These are phyloP conservation scores for Aspergillus quadricinctus DNA, from an alignment of 2,329 filamentous ascomycete genomes.

Conservation along the genomic window DNA sequence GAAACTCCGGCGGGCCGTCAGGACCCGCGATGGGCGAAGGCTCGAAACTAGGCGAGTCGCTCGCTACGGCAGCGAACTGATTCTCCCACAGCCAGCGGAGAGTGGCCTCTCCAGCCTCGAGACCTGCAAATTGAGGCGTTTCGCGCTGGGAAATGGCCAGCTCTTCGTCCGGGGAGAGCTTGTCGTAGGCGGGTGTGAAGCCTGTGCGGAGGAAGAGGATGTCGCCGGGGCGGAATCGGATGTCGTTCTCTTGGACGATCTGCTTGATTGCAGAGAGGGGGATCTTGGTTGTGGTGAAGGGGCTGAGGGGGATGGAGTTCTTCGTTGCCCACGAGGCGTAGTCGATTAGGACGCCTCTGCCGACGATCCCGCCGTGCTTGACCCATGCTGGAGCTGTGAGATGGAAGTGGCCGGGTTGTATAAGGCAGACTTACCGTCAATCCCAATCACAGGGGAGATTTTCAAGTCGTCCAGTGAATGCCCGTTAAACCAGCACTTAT, in stretches of 20 bases:
- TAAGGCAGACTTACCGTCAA: constrained; percentile 29
- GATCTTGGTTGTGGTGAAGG: constrained; percentile 43
- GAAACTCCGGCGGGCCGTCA: constrained; percentile 22
- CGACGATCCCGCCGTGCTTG: constrained; percentile 39
- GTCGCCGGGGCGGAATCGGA: constrained; percentile 45
- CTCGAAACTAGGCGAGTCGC: constrained; percentile 54
- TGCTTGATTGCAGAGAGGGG: constrained; percentile 41
- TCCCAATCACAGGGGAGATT: constrained; percentile 36
- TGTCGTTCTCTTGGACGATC: constrained; percentile 42
- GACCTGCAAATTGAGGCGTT: constrained; percentile 33
- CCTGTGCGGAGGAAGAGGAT: constrained; percentile 56
- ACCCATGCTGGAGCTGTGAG: constrained; percentile 28
- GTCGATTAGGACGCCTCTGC: constrained; percentile 48
- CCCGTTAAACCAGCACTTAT: constrained; percentile 41
- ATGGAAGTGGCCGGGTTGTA: neutral
- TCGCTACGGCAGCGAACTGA: constrained; percentile 53
- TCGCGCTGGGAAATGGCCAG: constrained; percentile 29
- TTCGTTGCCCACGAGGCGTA: constrained; percentile 41
- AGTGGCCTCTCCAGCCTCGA: constrained; percentile 47
- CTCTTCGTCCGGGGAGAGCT: constrained; percentile 35
- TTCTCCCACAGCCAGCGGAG: constrained; percentile 57
- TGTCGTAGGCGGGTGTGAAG: constrained; percentile 45
- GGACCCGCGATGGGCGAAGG: constrained; percentile 33
- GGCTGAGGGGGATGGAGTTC: constrained; percentile 33
- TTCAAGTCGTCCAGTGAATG: constrained; percentile 38